A percentile compares a stretch with the other conserved stretches of the same genome.
phyloP scores from a whole-genome alignment of 495 filamentous ascomycete species.

The Penicillium goetzii region DNA sequence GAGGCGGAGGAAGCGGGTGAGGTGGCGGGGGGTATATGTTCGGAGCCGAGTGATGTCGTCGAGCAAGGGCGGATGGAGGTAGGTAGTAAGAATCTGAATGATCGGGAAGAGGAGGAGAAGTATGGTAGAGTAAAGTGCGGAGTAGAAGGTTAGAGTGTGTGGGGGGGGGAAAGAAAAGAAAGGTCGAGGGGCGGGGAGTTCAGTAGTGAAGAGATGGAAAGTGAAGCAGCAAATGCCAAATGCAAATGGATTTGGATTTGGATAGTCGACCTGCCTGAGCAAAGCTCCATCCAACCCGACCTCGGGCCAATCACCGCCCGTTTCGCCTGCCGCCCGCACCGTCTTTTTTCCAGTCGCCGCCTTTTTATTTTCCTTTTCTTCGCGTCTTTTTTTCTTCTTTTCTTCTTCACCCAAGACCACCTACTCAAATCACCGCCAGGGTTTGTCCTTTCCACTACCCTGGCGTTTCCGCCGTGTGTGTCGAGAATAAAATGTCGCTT shows the following conservation, averaged over 20 bases:
- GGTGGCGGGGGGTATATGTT: constrained; percentile 5
- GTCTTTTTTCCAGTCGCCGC: constrained; percentile 38
- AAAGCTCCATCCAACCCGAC: constrained; percentile 25
- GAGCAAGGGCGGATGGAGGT: constrained; percentile 6
- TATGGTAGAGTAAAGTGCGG: neutral
- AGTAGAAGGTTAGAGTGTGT: neutral
- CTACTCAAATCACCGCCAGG: constrained; percentile 93
- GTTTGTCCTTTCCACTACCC: constrained; percentile 61
- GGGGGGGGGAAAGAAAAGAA: neutral
- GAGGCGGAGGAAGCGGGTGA: constrained; percentile 10
- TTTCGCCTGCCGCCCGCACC: constrained; percentile 37
- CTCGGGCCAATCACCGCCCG: constrained; percentile 34
- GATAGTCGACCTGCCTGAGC: constrained; percentile 28
- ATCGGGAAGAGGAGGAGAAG: neutral
- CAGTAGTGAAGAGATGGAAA: constrained; percentile 15
- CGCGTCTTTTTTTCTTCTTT: constrained; percentile 30
- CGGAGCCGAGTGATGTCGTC: constrained; percentile 4
- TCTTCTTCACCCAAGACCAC: constrained; percentile 73
- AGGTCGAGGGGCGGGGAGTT: neutral
- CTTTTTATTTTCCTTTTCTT: constrained; percentile 21
- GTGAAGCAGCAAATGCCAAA: constrained; percentile 5
- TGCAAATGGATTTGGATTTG: constrained; percentile 20
- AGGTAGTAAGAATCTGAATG: constrained; percentile 5
- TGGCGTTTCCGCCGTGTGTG: constrained; percentile 88
- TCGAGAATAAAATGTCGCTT: constrained; percentile 79